Conservation (phyloP, 768 basidiomycete genomes). For the Chalciporus pseudorubinellus region DNA sequence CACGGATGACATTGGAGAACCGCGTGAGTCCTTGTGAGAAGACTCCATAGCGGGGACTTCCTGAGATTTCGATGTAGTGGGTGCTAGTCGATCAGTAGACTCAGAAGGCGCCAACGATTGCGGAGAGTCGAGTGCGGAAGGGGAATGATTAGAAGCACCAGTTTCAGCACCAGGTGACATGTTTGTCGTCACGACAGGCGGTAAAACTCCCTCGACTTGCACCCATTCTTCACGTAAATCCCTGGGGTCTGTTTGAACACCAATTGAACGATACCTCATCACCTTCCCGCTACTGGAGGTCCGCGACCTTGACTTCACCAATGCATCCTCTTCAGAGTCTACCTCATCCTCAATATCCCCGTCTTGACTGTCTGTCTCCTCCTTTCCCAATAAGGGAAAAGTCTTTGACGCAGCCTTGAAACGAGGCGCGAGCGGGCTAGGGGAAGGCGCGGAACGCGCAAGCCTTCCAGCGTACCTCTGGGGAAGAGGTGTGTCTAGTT, state of each 20-base stretch:
- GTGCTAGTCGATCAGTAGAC: constrained; percentile 6
- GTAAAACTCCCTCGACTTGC: constrained; percentile 44
- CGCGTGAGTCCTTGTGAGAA: constrained; percentile 10
- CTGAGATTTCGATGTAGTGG: constrained; percentile 3
- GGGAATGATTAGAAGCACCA: background rate
- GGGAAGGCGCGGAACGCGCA: constrained; percentile 46
- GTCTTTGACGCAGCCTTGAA: constrained; percentile 44
- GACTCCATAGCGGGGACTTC: constrained; percentile 7
- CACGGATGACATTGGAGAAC: constrained; percentile 53
- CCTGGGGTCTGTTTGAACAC: constrained; percentile 65
- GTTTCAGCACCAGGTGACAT: background rate
- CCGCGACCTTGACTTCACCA: constrained; percentile 35
- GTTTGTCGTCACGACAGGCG: constrained; percentile 1
- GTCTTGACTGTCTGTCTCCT: constrained; percentile 73
- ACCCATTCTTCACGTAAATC: constrained; percentile 55
- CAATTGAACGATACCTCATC: constrained; percentile 57
- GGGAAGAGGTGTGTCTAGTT: constrained; percentile 84
- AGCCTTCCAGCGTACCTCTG: constrained; percentile 68
- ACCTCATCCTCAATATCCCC: constrained; percentile 80
- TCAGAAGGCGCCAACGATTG: constrained; percentile 17
- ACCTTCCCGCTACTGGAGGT: constrained; percentile 28
- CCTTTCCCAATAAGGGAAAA: constrained; percentile 36
- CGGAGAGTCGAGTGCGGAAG: constrained; percentile 14
- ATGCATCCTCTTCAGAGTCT: constrained; percentile 48
- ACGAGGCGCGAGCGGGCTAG: constrained; percentile 43